Conservation (phyloP, 179 eudicot species). For the Actinidia chinensis region DNA sequence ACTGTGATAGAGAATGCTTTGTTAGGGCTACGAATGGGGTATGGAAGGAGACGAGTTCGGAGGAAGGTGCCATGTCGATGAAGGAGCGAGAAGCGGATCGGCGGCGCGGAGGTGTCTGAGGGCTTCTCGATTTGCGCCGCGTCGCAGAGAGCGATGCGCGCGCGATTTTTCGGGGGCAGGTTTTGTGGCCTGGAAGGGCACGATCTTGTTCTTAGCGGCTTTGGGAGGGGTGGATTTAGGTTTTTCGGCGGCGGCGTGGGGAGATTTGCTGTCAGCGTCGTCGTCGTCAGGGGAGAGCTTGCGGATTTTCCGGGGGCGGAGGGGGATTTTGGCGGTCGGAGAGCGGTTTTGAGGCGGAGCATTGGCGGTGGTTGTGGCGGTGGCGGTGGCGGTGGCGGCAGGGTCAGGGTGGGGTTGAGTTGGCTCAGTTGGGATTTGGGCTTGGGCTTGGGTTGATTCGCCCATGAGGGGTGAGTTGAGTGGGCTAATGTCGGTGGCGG, state of each 20-base stretch:
- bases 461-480: slow-evolving; percentile 18
- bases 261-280: not conserved
- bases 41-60: slow-evolving; percentile 60
- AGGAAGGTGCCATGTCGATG: slow-evolving; percentile 42
- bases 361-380: not conserved
- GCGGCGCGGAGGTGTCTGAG: slow-evolving; percentile 53
- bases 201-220: slow-evolving; percentile 4
- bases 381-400: slow-evolving; percentile 30
- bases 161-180: slow-evolving; percentile 18
- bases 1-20: slow-evolving; percentile 75
- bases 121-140: slow-evolving; percentile 62
- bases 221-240: slow-evolving; percentile 7
- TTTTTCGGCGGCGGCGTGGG: not conserved
- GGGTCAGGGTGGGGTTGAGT: slow-evolving; percentile 1
- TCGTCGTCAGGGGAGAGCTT: slow-evolving; percentile 46
- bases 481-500: not conserved
- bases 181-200: slow-evolving; percentile 13
- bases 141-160: slow-evolving; percentile 32
- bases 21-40: slow-evolving; percentile 71
- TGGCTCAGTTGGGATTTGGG: not conserved
- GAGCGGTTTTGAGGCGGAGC: slow-evolving; percentile 23
- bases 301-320: slow-evolving; percentile 72
- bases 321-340: slow-evolving; percentile 58
- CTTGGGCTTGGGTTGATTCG: slow-evolving; percentile 15
- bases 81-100: slow-evolving; percentile 53